Conservation (phyloP, 768 basidiomycete species). For the Naematelia aurantialba region DNA sequence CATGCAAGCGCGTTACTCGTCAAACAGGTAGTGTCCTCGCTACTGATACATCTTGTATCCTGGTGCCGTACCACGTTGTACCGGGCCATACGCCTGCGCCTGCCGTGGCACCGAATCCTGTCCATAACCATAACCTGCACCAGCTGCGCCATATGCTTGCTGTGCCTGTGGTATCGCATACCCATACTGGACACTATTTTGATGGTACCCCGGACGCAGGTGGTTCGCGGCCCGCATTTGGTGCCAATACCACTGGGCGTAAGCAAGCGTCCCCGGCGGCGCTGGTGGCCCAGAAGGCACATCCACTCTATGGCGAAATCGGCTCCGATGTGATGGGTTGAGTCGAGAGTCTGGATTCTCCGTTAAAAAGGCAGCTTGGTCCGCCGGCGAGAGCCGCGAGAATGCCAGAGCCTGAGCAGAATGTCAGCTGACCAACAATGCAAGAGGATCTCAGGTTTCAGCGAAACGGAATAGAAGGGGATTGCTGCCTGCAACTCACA, state of each 20-base stretch:
- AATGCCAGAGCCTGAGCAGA: slow-evolving; percentile 34
- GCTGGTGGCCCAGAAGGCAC: slow-evolving; percentile 10
- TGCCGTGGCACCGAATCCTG: no score
- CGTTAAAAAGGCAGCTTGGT: slow-evolving; percentile 35
- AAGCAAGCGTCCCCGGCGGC: slow-evolving; percentile 21
- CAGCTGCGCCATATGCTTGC: not conserved
- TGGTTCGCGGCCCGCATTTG: slow-evolving; percentile 20
- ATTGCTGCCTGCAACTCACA: slow-evolving; percentile 21
- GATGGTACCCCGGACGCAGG: not conserved
- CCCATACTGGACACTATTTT: not conserved
- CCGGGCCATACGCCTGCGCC: not conserved
- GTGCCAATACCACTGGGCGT: slow-evolving; percentile 24
- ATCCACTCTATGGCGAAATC: not conserved
- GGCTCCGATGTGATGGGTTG: slow-evolving; percentile 11
- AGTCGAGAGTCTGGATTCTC: slow-evolving; percentile 39
- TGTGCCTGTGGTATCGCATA: not conserved
- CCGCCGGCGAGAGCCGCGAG: slow-evolving; percentile 34
- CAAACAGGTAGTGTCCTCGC: not conserved
- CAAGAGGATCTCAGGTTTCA: not conserved
- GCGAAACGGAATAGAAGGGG: not conserved
- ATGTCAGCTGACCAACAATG: slow-evolving; percentile 9
- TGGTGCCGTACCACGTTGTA: not conserved
- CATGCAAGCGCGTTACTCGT: no score
- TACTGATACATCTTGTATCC: not conserved
- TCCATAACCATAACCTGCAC: not conserved